Percentiles rank a stretch among this genome's conserved stretches.
phyloP scores from a whole-genome alignment of 78 protist genomes.

The Goniomonas avonlea region DNA sequence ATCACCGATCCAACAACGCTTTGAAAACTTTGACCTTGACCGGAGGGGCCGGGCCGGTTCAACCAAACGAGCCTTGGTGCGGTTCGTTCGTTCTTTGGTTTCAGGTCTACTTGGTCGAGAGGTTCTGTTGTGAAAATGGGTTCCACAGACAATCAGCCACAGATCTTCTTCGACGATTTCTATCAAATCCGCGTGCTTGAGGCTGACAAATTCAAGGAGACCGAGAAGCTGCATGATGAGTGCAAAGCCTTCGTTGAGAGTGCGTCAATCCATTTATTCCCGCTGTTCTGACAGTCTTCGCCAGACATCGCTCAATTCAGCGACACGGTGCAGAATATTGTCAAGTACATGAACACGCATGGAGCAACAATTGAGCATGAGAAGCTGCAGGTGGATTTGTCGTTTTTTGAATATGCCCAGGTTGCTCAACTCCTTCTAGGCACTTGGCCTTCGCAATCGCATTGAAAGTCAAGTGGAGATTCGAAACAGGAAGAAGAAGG shows the following conservation, averaged over 20 bases:
- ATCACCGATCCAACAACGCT: no score
- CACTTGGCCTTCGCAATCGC: background rate
- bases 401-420: background rate
- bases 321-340: background rate
- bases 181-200: constrained; percentile 2
- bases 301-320: background rate
- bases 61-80: no score
- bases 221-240: background rate
- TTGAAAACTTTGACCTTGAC: no score
- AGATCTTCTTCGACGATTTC: background rate
- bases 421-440: background rate
- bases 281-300: background rate
- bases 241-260: background rate
- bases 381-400: background rate
- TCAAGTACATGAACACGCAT: background rate
- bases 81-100: no score
- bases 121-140: no score
- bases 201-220: constrained; percentile 17
- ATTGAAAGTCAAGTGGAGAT: background rate
- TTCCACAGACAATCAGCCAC: no score
- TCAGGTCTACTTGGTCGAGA: no score
- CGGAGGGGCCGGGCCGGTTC: no score
- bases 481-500: background rate
- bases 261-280: background rate
- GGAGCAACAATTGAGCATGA: background rate